Base-by-base conservation (phyloP, 2,329 filamentous ascomycete species). In the Talaromyces sp. region DNA sequence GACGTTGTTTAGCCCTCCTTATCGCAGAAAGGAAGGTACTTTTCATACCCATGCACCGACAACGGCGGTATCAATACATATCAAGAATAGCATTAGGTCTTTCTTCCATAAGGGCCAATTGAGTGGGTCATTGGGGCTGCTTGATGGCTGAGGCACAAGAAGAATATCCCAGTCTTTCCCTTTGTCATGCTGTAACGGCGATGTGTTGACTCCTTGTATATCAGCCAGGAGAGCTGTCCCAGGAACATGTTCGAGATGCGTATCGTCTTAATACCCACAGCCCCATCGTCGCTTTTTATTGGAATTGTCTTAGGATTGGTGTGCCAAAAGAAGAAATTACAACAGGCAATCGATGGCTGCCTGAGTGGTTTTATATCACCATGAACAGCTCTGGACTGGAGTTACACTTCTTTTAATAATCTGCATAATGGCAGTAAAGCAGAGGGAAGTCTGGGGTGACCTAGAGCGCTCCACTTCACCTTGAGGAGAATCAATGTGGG, bases 31-130 rank as follows among this genome's bases (percentile, higher is more conserved):
- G 7, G 17, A n/a, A n/a, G 17, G 35, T 8, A n/a, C 8, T 38
- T 38, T 14, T 17, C 35, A 38, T 38, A 38, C 35, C 35, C 35
- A 38, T 7, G 35, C 35, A 8, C 35, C 35, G 14, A 38, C 35
- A 72, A 75, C 70, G 12, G 69, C 71, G 0, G 74, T 74, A 61
- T 74, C 72, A 53, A 75, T 69, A 41, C 70, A 70, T 56, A 76
- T 73, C 43, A 77, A 70, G 54, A 74, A 66, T 11, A 77, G 60
- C 61, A 76, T 75, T 3, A 73, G 60, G 63, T 77, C 73, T 61
- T 79, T 79, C 63, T 75, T 77, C 65, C 60, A 73, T 24, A 60
- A 64, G 61, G 66, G 65, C 68, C 68, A 69, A 64, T 69, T 67
- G 60, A 70, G 58, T 24, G 70, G 71, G 59, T 70, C 69, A 57